phyloP scores from a whole-genome alignment of 2,329 filamentous ascomycete species.

The Verticillium dahliae region DNA sequence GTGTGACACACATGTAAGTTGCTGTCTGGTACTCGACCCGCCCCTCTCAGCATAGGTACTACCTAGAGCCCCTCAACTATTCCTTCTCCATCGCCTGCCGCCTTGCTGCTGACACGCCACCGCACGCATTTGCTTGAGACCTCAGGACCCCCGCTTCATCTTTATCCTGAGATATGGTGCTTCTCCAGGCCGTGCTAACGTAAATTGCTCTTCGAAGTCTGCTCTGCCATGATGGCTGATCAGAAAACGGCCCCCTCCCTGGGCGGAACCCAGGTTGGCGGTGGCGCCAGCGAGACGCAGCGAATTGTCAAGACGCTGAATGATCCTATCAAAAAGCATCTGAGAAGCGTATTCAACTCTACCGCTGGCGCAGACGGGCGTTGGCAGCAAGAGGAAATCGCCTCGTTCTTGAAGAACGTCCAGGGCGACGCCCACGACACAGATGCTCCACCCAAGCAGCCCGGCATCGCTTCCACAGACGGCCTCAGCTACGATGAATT shows the following conservation, averaged over 20 bases:
- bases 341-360: constrained; percentile 38
- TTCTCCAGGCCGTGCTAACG: neutral
- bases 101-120: neutral
- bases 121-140: neutral
- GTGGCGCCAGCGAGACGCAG: constrained; percentile 35
- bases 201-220: neutral
- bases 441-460: constrained; percentile 6
- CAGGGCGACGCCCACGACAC: constrained; percentile 31
- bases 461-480: constrained; percentile 20
- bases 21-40: neutral
- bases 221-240: neutral
- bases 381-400: constrained; percentile 39
- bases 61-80: neutral
- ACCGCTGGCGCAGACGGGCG: constrained; percentile 31
- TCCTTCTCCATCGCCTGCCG: neutral
- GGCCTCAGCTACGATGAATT: constrained; percentile 42
- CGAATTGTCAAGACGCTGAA: constrained; percentile 34
- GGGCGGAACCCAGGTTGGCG: constrained; percentile 32
- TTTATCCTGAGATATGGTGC: neutral
- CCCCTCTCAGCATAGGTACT: neutral
- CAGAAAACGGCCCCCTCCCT: neutral
- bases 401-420: constrained; percentile 37
- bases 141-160: neutral
- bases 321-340: constrained; percentile 30
- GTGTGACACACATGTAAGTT: neutral